These are phyloP conservation scores for Diaporthe sp. DNA, from an alignment of 2,329 filamentous ascomycete genomes.

Conservation along the genomic window DNA sequence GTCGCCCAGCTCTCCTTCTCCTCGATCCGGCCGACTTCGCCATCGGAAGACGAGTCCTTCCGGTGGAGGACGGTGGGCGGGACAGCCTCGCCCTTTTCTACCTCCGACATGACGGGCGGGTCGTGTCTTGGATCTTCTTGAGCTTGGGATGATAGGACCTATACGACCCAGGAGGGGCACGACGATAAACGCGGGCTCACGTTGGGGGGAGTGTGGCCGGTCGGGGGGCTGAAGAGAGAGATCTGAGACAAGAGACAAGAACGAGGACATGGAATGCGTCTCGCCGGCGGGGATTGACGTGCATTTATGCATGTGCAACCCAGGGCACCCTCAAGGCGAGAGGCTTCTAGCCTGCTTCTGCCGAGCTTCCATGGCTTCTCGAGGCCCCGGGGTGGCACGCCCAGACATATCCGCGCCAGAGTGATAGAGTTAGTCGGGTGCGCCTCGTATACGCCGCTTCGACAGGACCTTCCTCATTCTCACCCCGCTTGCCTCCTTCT, in stretches of 20 bases:
- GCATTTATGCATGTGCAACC: conserved; percentile 29
- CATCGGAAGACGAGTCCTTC: conserved; percentile 23
- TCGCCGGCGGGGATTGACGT: conserved; percentile 19
- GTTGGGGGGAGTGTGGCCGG: not conserved
- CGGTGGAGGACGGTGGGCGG: conserved; percentile 1
- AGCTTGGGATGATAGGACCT: not conserved
- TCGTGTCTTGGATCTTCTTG: conserved; percentile 1
- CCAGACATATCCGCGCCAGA: conserved; percentile 25
- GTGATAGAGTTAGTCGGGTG: conserved; percentile 28
- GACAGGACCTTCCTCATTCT: conserved; percentile 20
- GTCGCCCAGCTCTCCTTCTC: conserved; percentile 52
- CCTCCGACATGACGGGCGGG: conserved; percentile 24
- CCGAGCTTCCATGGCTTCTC: conserved; percentile 31
- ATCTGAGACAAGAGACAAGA: not conserved
- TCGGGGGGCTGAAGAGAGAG: not conserved
- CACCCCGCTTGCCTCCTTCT: conserved; percentile 18
- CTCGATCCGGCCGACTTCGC: conserved; percentile 33
- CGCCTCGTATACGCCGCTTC: conserved; percentile 16
- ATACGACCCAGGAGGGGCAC: not conserved
- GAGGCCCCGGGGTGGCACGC: conserved; percentile 6
- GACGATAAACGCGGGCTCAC: conserved; percentile 10
- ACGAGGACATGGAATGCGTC: not conserved
- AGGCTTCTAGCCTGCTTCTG: conserved; percentile 33
- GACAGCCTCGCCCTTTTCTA: conserved; percentile 12
- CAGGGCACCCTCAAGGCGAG: not conserved